Percentiles rank a stretch among this genome's conserved stretches.
These are phyloP conservation scores for Penicillium bovifimosum DNA, from an alignment of 495 filamentous ascomycete genomes.

Conservation along the genomic window DNA sequence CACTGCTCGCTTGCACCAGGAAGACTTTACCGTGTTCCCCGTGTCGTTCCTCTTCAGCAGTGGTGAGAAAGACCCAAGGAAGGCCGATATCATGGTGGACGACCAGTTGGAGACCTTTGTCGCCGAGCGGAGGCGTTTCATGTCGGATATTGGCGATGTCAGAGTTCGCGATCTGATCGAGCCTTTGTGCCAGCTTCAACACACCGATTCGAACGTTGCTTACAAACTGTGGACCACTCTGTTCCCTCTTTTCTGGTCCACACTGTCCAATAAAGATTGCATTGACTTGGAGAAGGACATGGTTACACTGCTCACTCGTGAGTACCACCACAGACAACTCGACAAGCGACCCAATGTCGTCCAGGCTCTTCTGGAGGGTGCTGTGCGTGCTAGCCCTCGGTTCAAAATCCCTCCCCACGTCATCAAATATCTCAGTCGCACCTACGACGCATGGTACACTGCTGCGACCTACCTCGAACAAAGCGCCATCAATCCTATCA, in stretches of 20 bases:
- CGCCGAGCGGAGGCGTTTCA: conserved; percentile 70
- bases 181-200: conserved; percentile 90
- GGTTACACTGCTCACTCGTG: conserved; percentile 80
- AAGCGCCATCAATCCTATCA: conserved; percentile 69
- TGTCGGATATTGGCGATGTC: conserved; percentile 73
- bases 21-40: conserved; percentile 76
- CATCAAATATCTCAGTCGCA: conserved; percentile 85
- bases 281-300: conserved; percentile 87
- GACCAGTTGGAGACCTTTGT: conserved; percentile 77
- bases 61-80: conserved; percentile 63
- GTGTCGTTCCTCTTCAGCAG: conserved; percentile 60
- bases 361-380: conserved; percentile 80
- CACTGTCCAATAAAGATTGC: conserved; percentile 78
- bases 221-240: conserved; percentile 85
- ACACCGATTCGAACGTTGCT: conserved; percentile 71
- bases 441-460: conserved; percentile 94
- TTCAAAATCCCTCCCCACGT: conserved; percentile 94
- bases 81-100: conserved; percentile 68
- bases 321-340: conserved; percentile 89
- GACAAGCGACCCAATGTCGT: conserved; percentile 94
- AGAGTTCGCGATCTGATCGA: conserved; percentile 82
- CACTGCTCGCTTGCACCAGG: conserved; percentile 64
- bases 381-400: conserved; percentile 70
- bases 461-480: conserved; percentile 80
- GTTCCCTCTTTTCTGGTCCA: conserved; percentile 92